Evolutionary conservation across 192 early-diverging fungal genomes (phyloP).

Genomic region (Backusella morwellensis): DNA sequence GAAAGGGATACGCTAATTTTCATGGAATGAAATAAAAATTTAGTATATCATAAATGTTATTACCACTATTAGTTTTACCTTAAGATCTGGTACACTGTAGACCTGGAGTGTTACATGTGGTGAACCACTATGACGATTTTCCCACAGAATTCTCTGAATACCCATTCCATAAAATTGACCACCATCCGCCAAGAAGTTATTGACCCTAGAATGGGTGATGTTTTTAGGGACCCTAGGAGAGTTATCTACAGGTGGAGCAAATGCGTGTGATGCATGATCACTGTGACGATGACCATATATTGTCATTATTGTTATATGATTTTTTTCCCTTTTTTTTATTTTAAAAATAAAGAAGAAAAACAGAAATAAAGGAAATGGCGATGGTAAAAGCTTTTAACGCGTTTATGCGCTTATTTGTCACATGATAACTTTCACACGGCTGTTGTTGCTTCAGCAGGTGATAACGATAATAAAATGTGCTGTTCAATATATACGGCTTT

Average conservation of each 20-base stretch:
- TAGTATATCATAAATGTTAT: conserved; percentile 69
- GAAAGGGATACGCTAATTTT: conserved; percentile 29
- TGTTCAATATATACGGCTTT: neutral
- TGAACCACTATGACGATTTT: conserved; percentile 39
- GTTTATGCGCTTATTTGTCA: neutral
- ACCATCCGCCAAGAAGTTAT: conserved; percentile 62
- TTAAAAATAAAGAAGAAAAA: neutral
- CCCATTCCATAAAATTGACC: conserved; percentile 43
- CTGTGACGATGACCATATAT: conserved; percentile 8
- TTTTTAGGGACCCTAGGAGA: conserved; percentile 49
- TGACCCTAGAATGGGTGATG: conserved; percentile 73
- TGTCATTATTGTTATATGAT: neutral
- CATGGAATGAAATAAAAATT: neutral
- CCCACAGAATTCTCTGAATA: conserved; percentile 51
- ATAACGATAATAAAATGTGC: neutral
- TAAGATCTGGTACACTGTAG: conserved; percentile 63
- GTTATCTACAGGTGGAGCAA: conserved; percentile 12
- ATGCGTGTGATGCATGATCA: neutral
- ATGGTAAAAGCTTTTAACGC: neutral
- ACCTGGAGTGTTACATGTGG: conserved; percentile 52
- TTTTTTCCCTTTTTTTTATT: neutral
- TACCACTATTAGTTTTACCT: conserved; percentile 52
- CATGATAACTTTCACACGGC: neutral
- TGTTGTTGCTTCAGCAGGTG: neutral
- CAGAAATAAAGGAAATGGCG: neutral